Base-by-base conservation (phyloP, 2,329 filamentous ascomycete species). In the Ceratocystis eucalypticola region DNA sequence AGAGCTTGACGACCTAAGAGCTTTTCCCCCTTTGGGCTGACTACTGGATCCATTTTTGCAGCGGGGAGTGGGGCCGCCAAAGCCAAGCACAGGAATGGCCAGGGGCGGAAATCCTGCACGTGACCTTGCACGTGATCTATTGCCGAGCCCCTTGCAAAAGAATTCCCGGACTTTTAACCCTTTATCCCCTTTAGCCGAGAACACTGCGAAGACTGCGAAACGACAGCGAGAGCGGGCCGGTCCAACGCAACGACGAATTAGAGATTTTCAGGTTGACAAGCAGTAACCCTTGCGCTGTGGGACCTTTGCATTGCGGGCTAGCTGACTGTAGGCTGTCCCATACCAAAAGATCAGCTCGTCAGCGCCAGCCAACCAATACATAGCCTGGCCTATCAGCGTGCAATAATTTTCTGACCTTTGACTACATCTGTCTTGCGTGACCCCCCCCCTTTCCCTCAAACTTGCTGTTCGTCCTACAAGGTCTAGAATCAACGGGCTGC, bases 51-150 rank as follows among this genome's bases (percentile, higher is more conserved):
- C 28, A 59, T 15, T 64, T 28, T 2, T n/a, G 41, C 7, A 61
- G 55, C 37, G 55, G 64, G 50, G 28, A 66, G 65, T 63, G 59
- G 65, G 65, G 65, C 65, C 65, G 65, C 59, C 17, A 50, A 28
- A 22, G 15, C 15, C 17, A 22, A 20, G 33, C 45, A 50, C n/a
- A 28, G 22, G n/a, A 12, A 44, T 25, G 2, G 41, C 22, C 22
- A 62, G 44, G 22, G 7, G 61, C 5, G 41, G 22, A 62, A 53
- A 10, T 17, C 0, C 5, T 1, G 3, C 61, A 62, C 61, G 61
- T 62, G 61, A 28, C 2, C 0, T 1, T 1, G 2, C 41, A 62
- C 41, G 15, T 45, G 37, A 62, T 2, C 3, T 2, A 12, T 25
- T 33, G 6, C 61, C 46, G 41, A 41, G 37, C 37, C 4, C 37